Percentiles rank a stretch among this genome's conserved stretches.
Evolutionary conservation across 768 basidiomycete species (phyloP).

Genomic region (Tricholomella constricta): DNA sequence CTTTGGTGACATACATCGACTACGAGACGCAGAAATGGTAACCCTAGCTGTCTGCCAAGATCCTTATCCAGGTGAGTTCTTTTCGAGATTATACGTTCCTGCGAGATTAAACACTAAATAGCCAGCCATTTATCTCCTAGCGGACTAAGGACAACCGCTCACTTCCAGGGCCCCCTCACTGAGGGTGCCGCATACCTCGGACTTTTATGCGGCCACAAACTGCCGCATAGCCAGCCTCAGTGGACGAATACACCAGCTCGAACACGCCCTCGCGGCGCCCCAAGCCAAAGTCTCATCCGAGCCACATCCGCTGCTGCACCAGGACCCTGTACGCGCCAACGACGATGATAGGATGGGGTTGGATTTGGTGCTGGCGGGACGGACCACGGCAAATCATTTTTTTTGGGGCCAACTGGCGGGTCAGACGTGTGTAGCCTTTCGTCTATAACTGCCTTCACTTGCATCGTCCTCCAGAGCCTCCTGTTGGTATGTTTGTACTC

Average conservation of each 20-base stretch:
- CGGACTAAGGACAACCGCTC: slow-evolving; percentile 42
- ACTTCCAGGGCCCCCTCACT: too few species aligned
- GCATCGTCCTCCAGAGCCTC: too few species aligned
- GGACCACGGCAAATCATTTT: slow-evolving; percentile 58
- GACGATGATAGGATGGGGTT: too few species aligned
- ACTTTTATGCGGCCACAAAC: too few species aligned
- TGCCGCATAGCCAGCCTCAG: slow-evolving; percentile 53
- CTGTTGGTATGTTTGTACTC: too few species aligned
- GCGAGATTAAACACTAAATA: slow-evolving; percentile 1
- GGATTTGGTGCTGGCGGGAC: slow-evolving; percentile 16
- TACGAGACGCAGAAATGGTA: slow-evolving; percentile 55
- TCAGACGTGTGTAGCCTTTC: too few species aligned
- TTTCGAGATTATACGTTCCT: neutral
- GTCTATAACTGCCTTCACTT: too few species aligned
- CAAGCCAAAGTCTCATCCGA: slow-evolving; percentile 54
- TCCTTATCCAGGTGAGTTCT: slow-evolving; percentile 50
- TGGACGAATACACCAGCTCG: slow-evolving; percentile 49
- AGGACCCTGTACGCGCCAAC: slow-evolving; percentile 44
- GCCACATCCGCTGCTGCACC: slow-evolving; percentile 59
- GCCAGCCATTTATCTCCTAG: slow-evolving; percentile 22
- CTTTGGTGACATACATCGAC: slow-evolving; percentile 63
- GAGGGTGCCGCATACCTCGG: too few species aligned
- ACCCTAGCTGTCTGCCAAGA: slow-evolving; percentile 59
- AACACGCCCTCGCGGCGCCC: slow-evolving; percentile 56
- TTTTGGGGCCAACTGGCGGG: slow-evolving; percentile 69